These are phyloP conservation scores for Abrus precatorius DNA, from an alignment of 306 rosid genomes.

Conservation along the genomic window DNA sequence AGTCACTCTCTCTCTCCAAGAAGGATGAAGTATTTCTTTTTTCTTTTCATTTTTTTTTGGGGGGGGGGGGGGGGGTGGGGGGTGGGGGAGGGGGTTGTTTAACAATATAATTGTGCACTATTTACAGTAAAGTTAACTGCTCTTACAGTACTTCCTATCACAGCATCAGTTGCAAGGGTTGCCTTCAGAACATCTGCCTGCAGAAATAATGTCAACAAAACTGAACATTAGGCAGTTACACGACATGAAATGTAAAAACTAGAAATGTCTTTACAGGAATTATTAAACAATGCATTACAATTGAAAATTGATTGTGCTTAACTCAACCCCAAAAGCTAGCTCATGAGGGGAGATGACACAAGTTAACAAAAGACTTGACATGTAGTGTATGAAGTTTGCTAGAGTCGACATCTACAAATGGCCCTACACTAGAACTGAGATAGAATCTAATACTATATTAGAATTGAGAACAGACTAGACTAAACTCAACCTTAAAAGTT, in stretches of 20 bases:
- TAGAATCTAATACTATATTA: neutral
- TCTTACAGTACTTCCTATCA: conserved; percentile 87
- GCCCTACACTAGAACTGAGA: neutral
- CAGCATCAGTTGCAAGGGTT: conserved; percentile 93
- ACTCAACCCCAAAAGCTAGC: neutral
- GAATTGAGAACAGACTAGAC: neutral
- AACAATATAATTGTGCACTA: neutral
- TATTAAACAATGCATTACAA: conserved; percentile 2
- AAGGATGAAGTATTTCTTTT: conserved; percentile 30
- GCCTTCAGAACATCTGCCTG: conserved; percentile 93
- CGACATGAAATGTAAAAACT: conserved; percentile 20
- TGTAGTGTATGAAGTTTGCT: neutral
- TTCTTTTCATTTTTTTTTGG: neutral
- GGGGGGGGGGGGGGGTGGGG: too few relatives aligned
- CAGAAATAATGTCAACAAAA: conserved; percentile 49
- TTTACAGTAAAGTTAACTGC: conserved; percentile 29
- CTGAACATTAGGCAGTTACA: conserved; percentile 29
- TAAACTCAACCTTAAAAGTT: neutral
- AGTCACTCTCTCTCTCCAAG: conserved; percentile 2
- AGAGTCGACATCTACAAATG: neutral
- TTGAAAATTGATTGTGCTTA: neutral
- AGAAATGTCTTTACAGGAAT: conserved; percentile 2
- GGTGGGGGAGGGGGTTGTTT: neutral
- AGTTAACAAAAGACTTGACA: neutral
- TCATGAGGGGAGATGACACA: neutral